Base-by-base conservation (phyloP, 768 basidiomycete genomes). In the Pleurotus salmoneostramineus region DNA sequence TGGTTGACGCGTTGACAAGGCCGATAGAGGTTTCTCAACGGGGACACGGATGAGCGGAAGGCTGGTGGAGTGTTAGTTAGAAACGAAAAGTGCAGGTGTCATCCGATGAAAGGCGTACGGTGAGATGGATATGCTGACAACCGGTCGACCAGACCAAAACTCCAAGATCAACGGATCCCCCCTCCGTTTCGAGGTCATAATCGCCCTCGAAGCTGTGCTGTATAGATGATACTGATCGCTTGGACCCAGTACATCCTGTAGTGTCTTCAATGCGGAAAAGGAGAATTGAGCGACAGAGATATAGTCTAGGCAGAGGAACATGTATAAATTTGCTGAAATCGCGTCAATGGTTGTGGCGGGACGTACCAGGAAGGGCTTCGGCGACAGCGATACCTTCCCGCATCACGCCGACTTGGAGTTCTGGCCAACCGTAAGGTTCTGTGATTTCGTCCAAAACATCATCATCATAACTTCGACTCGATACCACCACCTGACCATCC, bases 351-450 rank as follows among this genome's bases (percentile, higher is more conserved):
- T 7, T 17, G 49, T 33, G 7, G 42, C 4, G 35, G 2, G 3
- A 72, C 80, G 56, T 60, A 93, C 95, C 94, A 57, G 96, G 94
- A 21, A 99, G 74, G 11, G 93, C 85, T 70, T 98, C 93, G 1
- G 93, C 91, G 2, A 98, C 86, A 0, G 90, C 87, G 17, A 98
- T 87, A 0, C 94, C 93, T 68, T 98, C 97, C 37, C 93, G 83
- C 17, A 98, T 79, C n/a, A 95, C 85, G 21, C 93, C 94, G 14
- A 98, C 83, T 74, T 97, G 96, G 42, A 99, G 75, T 68, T 95
- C 93, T 2, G 95, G 89, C 96, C 96, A 98, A 3, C 97, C 97
- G 67, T 86, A 91, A 4, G 81, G 71, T 61, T 85, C 83, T 27
- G 71, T 74, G 33, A 73, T 68, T 15, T 73, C 71, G 35, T 74